These are phyloP conservation scores for Cladorrhinum sp. DNA, from an alignment of 2,329 filamentous ascomycete genomes.

Conservation along the genomic window DNA sequence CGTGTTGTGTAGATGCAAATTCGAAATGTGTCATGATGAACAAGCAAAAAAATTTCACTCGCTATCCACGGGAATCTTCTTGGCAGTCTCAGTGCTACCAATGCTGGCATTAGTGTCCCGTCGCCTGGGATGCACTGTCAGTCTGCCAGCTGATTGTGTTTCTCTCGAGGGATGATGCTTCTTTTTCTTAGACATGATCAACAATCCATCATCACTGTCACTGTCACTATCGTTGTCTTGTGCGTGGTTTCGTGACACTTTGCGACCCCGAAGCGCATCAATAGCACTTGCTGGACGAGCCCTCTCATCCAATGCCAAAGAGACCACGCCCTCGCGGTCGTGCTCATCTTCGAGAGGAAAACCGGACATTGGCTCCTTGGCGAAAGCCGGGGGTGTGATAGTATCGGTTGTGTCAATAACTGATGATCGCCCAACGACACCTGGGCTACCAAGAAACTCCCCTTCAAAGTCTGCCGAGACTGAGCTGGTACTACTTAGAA, in stretches of 20 bases:
- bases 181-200: constrained; percentile 53
- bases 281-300: constrained; percentile 1
- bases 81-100: constrained; percentile 62
- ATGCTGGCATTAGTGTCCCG: constrained; percentile 61
- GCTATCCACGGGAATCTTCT: constrained; percentile 47
- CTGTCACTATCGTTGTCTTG: constrained; percentile 46
- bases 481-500: constrained; percentile 63
- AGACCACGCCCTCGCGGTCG: constrained; percentile 26
- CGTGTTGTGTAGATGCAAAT: not conserved
- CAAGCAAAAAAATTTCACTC: constrained; percentile 19
- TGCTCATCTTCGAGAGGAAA: constrained; percentile 46
- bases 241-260: constrained; percentile 17
- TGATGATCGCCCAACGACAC: constrained; percentile 42
- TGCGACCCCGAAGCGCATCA: constrained; percentile 6
- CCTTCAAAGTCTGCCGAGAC: constrained; percentile 61
- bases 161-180: constrained; percentile 39
- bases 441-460: constrained; percentile 54
- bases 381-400: constrained; percentile 51
- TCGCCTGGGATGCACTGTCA: constrained; percentile 39
- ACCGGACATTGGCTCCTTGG: constrained; percentile 44
- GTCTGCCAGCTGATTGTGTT: constrained; percentile 32
- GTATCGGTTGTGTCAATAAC: constrained; percentile 53
- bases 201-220: constrained; percentile 53
- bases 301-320: constrained; percentile 15
- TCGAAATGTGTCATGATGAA: not conserved